Evolutionary conservation across 1,284 basidiomycete genomes (phyloP), one percentile per base, ranked within the genome.

Genomic region (Irpex rosettiformis): DNA sequence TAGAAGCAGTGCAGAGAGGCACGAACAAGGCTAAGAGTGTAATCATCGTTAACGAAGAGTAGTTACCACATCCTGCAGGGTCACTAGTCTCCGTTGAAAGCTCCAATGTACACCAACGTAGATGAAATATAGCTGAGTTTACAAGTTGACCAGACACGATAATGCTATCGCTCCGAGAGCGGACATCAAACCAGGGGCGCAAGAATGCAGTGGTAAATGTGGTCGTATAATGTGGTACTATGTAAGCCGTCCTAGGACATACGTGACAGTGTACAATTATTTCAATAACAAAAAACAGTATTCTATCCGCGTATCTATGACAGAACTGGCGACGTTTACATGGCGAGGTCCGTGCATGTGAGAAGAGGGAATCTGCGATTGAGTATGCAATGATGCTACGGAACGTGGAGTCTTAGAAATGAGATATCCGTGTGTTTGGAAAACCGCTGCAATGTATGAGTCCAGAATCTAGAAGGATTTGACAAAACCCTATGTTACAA

Each of bases 21-120:
- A 72, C 70, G 57, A 88, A 88, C 66, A 76, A 72, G 22, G 87
- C 80, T 1, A 89, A 89, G 71, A 78, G 76, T 13, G 77, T 85
- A 16, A 8, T 37, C 33, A 37, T 37, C 33, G 33, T 37, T 8
- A 37, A 37, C 16, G 33, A 37, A 16, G 33, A 37, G 33, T 37
- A 37, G 33, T 11, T 37, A n/a, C n/a, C n/a, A n/a, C n/a, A n/a
- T n/a, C n/a, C n/a, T n/a, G n/a, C n/a, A n/a, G n/a, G n/a, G n/a
- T n/a, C n/a, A n/a, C n/a, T n/a, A n/a, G n/a, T n/a, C n/a, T n/a
- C n/a, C n/a, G n/a, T n/a, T n/a, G n/a, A n/a, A n/a, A n/a, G 33
- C 10, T 37, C 5, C 33, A 37, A 37, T 37, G 33, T 37, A 37
- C 33, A 37, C 10, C 16, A 37, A n/a, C n/a, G n/a, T n/a, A n/a